Evolutionary conservation across 2,329 filamentous ascomycete genomes (phyloP), one percentile per base, ranked within the genome.

Genomic region (Orbilia javanica): DNA sequence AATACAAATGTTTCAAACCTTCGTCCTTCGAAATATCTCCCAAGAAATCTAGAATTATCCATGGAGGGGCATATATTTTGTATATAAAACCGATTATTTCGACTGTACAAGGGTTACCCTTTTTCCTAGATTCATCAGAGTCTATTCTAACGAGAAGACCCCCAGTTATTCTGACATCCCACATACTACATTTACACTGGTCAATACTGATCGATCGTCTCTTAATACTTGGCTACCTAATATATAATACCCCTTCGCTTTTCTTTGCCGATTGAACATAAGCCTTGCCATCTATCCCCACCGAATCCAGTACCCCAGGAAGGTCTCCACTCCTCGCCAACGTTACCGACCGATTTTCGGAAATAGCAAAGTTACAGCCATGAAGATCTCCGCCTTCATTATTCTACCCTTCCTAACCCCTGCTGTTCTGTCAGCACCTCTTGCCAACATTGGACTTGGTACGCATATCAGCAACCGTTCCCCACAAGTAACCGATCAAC

Each of bases 31-130:
- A n/a, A 53, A 50, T 11, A 8, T 13, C 5, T 31, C 5, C 25
- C 1, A 18, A 5, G 25, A 31, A 18, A 25, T 18, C 18, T 15
- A 53, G 25, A 53, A 15, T 31, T 31, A 31, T 18, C 22, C 27
- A 53, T 53, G 25, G 13, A 31, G 15, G 25, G 25, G 42, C n/a
- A 36, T 36, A 36, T 10, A 11, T 10, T 10, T 25, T 25, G 22
- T 52, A 53, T 53, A 53, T 29, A 29, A 53, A n/a, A 53, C 18
- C n/a, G 15, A 31, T 31, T n/a, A 53, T 53, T 31, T 31, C 50
- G 15, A 53, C 13, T 8, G 15, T 50, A 15, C 25, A 53, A 29
- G 50, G 25, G 31, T 53, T 53, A 53, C 4, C 13, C 50, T 31
- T 7, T 29, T 7, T 29, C 15, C 22, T 31, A 7, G 13, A 4